Conservation (phyloP, 495 filamentous ascomycete genomes). For the Podospora sp. region DNA sequence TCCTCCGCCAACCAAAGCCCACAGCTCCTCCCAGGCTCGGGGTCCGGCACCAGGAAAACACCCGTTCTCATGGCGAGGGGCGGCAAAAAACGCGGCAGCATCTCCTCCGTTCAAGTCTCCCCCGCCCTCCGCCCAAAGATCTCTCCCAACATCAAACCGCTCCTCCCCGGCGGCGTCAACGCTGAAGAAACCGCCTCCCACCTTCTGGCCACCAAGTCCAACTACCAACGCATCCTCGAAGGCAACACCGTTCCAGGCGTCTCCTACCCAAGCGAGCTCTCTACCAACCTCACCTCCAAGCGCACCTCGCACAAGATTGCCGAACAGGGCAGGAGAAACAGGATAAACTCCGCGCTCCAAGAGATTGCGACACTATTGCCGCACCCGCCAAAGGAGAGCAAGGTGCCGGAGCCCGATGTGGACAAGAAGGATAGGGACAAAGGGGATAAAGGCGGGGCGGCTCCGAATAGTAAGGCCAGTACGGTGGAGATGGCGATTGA, state of each 20-base stretch:
- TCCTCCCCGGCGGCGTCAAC: slow-evolving; percentile 68
- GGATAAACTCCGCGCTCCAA: slow-evolving; percentile 91
- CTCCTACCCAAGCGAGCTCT: slow-evolving; percentile 85
- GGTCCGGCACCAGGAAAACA: slow-evolving; percentile 45
- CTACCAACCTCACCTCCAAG: slow-evolving; percentile 92
- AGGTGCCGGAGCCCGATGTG: slow-evolving; percentile 37
- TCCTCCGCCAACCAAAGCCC: slow-evolving; percentile 56
- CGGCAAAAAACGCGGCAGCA: slow-evolving; percentile 73
- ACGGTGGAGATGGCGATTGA: slow-evolving; percentile 95
- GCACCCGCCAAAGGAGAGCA: slow-evolving; percentile 45
- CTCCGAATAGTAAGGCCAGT: slow-evolving; percentile 85
- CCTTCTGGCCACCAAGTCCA: slow-evolving; percentile 88
- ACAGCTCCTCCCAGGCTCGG: slow-evolving; percentile 45
- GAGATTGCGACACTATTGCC: slow-evolving; percentile 88
- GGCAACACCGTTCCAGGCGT: slow-evolving; percentile 88
- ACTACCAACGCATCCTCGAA: slow-evolving; percentile 97
- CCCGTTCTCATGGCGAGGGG: slow-evolving; percentile 47
- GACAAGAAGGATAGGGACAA: slow-evolving; percentile 40
- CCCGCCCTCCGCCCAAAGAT: slow-evolving; percentile 91
- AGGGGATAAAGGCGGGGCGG: slow-evolving; percentile 39
- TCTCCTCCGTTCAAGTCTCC: slow-evolving; percentile 72
- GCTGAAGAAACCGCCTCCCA: slow-evolving; percentile 75
- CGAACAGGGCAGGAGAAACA: slow-evolving; percentile 91
- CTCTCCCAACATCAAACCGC: slow-evolving; percentile 89
- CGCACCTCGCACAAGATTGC: slow-evolving; percentile 97